These are phyloP conservation scores for Naganishia kalamii DNA, from an alignment of 768 basidiomycete species.

Conservation along the genomic window DNA sequence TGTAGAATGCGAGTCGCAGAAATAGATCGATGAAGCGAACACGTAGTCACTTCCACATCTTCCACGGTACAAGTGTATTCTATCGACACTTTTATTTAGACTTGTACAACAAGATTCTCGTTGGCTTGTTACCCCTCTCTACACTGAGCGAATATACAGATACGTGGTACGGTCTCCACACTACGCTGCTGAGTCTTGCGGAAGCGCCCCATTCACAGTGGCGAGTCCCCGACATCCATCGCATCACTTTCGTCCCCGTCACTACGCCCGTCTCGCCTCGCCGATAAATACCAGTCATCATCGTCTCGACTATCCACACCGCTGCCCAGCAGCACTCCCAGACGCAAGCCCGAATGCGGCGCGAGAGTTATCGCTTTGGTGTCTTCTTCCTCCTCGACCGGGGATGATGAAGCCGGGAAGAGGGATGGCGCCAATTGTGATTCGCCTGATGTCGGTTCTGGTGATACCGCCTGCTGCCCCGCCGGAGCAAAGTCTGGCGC, in stretches of 20 bases:
- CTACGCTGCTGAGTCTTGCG: too few species aligned
- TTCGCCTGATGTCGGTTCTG: background rate
- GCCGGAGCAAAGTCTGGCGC: background rate
- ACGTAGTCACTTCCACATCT: too few species aligned
- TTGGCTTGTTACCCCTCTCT: too few species aligned
- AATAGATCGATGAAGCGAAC: too few species aligned
- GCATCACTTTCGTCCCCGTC: background rate
- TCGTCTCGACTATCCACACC: background rate
- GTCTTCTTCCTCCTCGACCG: too few species aligned
- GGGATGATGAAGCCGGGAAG: background rate
- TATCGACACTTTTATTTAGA: background rate
- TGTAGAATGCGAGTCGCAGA: too few species aligned
- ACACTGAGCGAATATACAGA: too few species aligned
- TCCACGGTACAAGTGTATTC: too few species aligned
- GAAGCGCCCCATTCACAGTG: background rate
- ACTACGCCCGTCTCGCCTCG: background rate
- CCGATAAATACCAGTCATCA: background rate
- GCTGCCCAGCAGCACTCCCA: slow-evolving; percentile 9
- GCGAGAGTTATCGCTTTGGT: background rate
- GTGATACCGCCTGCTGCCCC: background rate
- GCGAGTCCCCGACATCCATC: background rate
- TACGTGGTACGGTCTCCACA: too few species aligned
- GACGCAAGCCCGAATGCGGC: slow-evolving; percentile 4
- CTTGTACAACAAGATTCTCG: background rate
- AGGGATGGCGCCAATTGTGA: background rate